These are phyloP conservation scores for Pseudevernia furfuracea DNA, from an alignment of 495 filamentous ascomycete species.

Conservation along the genomic window DNA sequence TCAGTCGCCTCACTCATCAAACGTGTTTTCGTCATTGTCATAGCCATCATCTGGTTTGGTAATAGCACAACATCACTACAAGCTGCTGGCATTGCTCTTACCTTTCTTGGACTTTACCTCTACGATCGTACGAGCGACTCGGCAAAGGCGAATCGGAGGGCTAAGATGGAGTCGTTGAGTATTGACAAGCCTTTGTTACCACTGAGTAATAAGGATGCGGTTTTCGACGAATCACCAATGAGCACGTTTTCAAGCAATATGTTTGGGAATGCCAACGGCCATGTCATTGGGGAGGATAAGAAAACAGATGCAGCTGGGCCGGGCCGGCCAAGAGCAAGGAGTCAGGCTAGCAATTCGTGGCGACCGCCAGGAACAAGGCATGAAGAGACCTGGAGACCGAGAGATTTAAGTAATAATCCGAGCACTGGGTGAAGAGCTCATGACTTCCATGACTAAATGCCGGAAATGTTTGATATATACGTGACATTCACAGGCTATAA, in stretches of 20 bases:
- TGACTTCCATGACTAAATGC: conserved; percentile 10
- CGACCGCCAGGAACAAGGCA: conserved; percentile 66
- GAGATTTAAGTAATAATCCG: conserved; percentile 31
- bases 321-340: conserved; percentile 47
- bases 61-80: conserved; percentile 76
- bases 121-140: conserved; percentile 89
- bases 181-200: conserved; percentile 63
- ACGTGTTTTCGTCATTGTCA: conserved; percentile 91
- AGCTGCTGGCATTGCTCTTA: conserved; percentile 75
- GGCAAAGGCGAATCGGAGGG: conserved; percentile 68
- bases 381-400: conserved; percentile 71
- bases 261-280: conserved; percentile 28
- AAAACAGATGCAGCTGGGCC: conserved; percentile 47
- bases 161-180: conserved; percentile 50
- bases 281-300: conserved; percentile 49
- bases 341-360: conserved; percentile 50
- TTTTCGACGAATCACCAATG: conserved; percentile 31
- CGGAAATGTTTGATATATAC: not conserved
- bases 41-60: conserved; percentile 94
- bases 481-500: not conserved
- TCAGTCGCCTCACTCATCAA: conserved; percentile 93
- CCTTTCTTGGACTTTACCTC: conserved; percentile 87
- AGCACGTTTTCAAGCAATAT: conserved; percentile 29
- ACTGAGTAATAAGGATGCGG: conserved; percentile 36
- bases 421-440: conserved; percentile 5